Evolutionary conservation across 2,329 filamentous ascomycete genomes (phyloP), one percentile per base, ranked within the genome.

Genomic region (Pestalotiopsis sp.): DNA sequence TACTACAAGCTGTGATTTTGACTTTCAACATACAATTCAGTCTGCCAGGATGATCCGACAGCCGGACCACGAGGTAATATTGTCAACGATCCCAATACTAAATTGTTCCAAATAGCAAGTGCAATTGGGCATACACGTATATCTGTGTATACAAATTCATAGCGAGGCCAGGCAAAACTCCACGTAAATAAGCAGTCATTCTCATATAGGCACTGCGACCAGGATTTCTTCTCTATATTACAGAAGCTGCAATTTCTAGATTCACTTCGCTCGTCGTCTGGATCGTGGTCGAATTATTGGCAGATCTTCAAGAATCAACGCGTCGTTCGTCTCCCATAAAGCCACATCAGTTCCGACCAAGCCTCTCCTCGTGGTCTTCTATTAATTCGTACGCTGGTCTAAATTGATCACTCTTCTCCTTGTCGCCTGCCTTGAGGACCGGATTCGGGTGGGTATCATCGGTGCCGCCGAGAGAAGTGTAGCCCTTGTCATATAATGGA

Each of bases 361-460:
- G 80, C 67, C 94, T 87, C 82, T 97, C 94, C 75, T 93, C 92
- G 52, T 91, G 84, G 78, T 97, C 94, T 70, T 90, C 88, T 65
- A 87, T 84, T 73, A 96, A 81, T 78, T 93, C 91, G 77, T 94
- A 95, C 0, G 93, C 93, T 1, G 93, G 93, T 65, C 88, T 83
- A 77, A 92, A 95, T 5, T 68, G 52, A 11, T 60, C 69, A 14
- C 61, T 49, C 45, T 67, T 45, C n/a, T 61, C 70, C 20, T 75
- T 75, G 13, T 76, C 78, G 27, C 31, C 59, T 65, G 72, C 74
- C 71, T 84, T 87, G 74, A 97, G 81, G 45, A 88, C 89, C 11
- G 96, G 96, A 77, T 99, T 99, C 0, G 94, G 95, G 72, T 92
- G 88, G 2, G 96, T 99, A 81, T 99, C 94, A 68, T 90, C 91